Evolutionary conservation across 2,329 filamentous ascomycete genomes (phyloP).

Genomic region (Tolypocladium amazonense): DNA sequence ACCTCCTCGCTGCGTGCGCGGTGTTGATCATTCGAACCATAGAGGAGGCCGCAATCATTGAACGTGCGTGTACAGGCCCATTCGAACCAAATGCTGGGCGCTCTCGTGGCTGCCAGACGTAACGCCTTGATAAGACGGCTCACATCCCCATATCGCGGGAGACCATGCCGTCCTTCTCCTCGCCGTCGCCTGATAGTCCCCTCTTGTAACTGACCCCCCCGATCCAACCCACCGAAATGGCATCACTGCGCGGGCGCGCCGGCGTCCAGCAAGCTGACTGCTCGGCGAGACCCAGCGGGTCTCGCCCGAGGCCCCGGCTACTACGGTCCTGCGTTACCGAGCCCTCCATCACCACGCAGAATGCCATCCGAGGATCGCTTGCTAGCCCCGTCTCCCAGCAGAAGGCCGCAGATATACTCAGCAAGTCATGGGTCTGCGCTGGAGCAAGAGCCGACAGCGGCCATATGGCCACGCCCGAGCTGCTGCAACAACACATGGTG

Average conservation of each 20-base stretch:
- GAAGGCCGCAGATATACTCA: constrained; percentile 44
- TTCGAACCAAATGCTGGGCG: background rate
- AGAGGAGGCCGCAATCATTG: background rate
- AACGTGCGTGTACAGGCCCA: background rate
- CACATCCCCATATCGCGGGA: background rate
- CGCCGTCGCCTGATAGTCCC: background rate
- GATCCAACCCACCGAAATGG: background rate
- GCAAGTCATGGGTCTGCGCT: constrained; percentile 39
- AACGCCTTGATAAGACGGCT: background rate
- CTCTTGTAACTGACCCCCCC: background rate
- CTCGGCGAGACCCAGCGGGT: background rate
- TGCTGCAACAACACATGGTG: constrained; percentile 8
- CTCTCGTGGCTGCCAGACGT: background rate
- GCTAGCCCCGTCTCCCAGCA: constrained; percentile 36
- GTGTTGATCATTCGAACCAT: background rate
- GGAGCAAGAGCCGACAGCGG: constrained; percentile 2
- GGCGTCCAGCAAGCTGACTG: background rate
- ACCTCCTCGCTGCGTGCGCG: background rate
- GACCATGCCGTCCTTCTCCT: background rate
- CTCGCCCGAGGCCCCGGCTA: constrained; percentile 12
- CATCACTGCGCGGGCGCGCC: background rate
- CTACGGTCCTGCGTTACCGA: constrained; percentile 45
- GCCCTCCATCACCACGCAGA: constrained; percentile 46
- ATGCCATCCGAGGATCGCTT: constrained; percentile 39
- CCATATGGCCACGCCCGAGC: background rate